Base-by-base conservation (phyloP, 768 basidiomycete genomes). In the Tephrocybe sp. region DNA sequence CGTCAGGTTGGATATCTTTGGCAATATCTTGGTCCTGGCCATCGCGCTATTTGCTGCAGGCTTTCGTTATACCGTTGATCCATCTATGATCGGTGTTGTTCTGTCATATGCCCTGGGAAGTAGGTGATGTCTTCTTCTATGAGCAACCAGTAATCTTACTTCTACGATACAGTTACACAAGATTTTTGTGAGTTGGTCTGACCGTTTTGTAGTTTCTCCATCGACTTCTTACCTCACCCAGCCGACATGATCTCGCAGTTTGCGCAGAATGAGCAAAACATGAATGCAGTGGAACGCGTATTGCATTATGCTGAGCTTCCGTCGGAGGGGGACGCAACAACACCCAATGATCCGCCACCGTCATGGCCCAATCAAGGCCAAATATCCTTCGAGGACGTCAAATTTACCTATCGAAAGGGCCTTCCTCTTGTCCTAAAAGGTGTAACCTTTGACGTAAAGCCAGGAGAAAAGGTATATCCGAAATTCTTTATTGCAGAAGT, bases 201-300 rank as follows among this genome's bases (percentile, higher is more conserved):
- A 1, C 41, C 17, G 4, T 23, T n/a, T 14, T 17, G 23, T 16
- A 22, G 31, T 31, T 11, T 2, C 26, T 23, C 9, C 12, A 23
- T 30, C 31, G 33, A 40, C 31, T n/a, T 9, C 14, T 44, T 30
- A 26, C 35, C 34, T 38, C 17, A 48, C 26, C 7, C 26, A 83
- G 79, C 80, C 5, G 72, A 80, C 53, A 73, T 84, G 64, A 73
- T 84, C 13, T 69, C 75, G 1, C 69, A 73, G 26, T 84, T 80
- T 57, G 82, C 84, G 4, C 70, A 74, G 53, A 83, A 78, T 53
- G 84, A 85, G 60, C 82, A 85, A 62, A 83, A 83, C 59, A 86
- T 87, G 79, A 87, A 87, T 58, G 79, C 83, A 0, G 84, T 84
- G 7, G 87, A 89, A 60, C 77, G 87, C 16, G 72, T 89, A 3